Evolutionary conservation across 2,329 filamentous ascomycete genomes (phyloP), one percentile per base, ranked within the genome.

Genomic region (Mycosphaerella sp.): DNA sequence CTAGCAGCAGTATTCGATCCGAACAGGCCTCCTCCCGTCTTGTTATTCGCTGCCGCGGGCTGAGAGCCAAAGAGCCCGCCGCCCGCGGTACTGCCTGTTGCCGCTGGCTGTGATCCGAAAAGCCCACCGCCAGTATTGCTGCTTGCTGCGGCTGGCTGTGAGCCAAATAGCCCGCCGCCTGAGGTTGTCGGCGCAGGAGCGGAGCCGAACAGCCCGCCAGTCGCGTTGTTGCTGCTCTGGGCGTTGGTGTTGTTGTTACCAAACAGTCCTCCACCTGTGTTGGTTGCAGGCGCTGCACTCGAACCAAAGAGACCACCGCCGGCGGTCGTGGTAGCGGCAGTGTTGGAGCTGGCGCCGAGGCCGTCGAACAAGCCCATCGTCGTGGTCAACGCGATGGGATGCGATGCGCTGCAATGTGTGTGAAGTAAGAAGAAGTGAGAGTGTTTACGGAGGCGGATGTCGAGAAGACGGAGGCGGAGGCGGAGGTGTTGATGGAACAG

Each of bases 31-130:
- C 48, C 48, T 38, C 48, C 32, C 2, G 48, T 31, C n/a, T 32
- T 45, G 29, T 53, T 53, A 38, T 42, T 53, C 34, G 34, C 34
- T 38, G 34, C 34, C 40, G 32, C 42, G 46, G 32, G 34, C 32
- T 9, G 59, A 59, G 56, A 58, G 14, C 67, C 66, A 48, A 72
- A 73, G 26, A 73, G 56, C 32, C 70, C 68, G 53, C 64, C 61
- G 9, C 51, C 45, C 12, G 45, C 43, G 12, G 23, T 49, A 17
- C 38, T 48, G 17, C 49, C 56, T 46, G 39, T 48, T 55, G 39
- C 41, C 41, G 34, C 34, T 38, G 34, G 34, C 34, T 38, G 34
- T 39, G 44, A 46, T 3, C 52, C 56, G 34, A 58, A 57, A 23
- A 61, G 48, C n/a, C 59, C 53, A n/a, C 53, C 54, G 10, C 53